Evolutionary conservation across 192 early-diverging fungal species (phyloP), one percentile per base, ranked within the genome.

Genomic region (Gigaspora rosea): DNA sequence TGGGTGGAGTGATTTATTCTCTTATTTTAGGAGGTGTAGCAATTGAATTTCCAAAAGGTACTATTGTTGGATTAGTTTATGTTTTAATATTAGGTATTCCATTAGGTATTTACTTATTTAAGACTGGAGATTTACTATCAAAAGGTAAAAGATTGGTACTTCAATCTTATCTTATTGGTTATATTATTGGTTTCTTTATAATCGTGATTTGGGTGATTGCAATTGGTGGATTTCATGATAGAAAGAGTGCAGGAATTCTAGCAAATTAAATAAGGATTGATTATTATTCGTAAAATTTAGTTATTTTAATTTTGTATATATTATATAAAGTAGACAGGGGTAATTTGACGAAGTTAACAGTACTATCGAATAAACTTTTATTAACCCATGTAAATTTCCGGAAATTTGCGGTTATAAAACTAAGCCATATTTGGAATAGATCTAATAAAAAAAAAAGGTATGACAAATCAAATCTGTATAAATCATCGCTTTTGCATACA

Each of bases 71-170:
- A 41, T 48, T 85, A n/a, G 66, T 76, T 20, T 85, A 85, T 63
- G 54, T 80, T 13, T 11, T 74, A n/a, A 47, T 81, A 11, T 61
- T 85, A 18, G 78, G 84, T 7, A 22, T 33, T 48, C 11, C 58
- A 4, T 51, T 83, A 10, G 56, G 68, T 22, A 18, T 72, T 18
- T 56, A 15, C 3, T 67, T 81, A 27, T 12, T 81, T 16, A 22
- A 20, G 36, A 33, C 32, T 12, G 77, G 78, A 32, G 75, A 67
- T n/a, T 41, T 84, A 61, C 73, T 80, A n/a, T 68, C 78, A 15
- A 81, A 81, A 59, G 82, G 84, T 35, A 76, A 78, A 76, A 61
- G 80, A 20, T 80, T 85, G 73, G 84, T 85, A 12, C 70, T 81
- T 5, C 84, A 85, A 49, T 85, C 62, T 62, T 85, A 81, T 73